These are phyloP conservation scores for Westerdykella aurantiaca DNA, from an alignment of 2,329 filamentous ascomycete species.

Conservation along the genomic window DNA sequence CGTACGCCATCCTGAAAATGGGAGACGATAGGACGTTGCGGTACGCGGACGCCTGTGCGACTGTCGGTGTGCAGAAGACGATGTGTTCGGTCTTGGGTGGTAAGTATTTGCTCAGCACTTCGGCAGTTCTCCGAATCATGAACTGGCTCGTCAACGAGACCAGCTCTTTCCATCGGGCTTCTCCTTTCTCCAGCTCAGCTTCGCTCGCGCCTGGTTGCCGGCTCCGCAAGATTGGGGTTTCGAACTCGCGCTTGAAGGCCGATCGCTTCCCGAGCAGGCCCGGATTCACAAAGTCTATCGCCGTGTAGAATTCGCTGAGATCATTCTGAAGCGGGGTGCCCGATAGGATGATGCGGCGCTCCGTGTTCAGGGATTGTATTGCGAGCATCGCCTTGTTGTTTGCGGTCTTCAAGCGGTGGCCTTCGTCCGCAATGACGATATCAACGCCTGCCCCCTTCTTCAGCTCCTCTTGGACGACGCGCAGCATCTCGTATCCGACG, in stretches of 20 bases:
- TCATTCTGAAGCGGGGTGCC: constrained; percentile 66
- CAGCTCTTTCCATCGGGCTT: constrained; percentile 57
- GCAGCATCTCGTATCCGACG: constrained; percentile 66
- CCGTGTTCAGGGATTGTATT: constrained; percentile 58
- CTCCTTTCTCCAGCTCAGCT: constrained; percentile 59
- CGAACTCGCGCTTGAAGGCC: constrained; percentile 59
- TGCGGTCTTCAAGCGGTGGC: constrained; percentile 61
- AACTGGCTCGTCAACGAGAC: constrained; percentile 57
- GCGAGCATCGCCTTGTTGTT: constrained; percentile 63
- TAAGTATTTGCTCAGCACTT: constrained; percentile 60
- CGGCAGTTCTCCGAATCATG: constrained; percentile 60
- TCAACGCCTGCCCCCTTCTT: constrained; percentile 59
- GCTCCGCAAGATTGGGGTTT: constrained; percentile 58
- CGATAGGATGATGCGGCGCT: constrained; percentile 57
- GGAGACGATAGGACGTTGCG: constrained; percentile 60
- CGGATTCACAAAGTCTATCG: constrained; percentile 65
- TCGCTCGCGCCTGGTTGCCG: constrained; percentile 58
- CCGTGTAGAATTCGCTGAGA: constrained; percentile 60
- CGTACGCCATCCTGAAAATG: constrained; percentile 56
- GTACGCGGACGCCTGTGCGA: constrained; percentile 56
- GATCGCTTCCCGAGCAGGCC: constrained; percentile 58
- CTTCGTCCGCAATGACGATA: constrained; percentile 65
- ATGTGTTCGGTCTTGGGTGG: constrained; percentile 64
- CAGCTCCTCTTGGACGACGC: constrained; percentile 59
- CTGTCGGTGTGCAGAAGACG: constrained; percentile 59